Conservation (phyloP, 345 rosid genomes). For the Jatropha curcas region DNA sequence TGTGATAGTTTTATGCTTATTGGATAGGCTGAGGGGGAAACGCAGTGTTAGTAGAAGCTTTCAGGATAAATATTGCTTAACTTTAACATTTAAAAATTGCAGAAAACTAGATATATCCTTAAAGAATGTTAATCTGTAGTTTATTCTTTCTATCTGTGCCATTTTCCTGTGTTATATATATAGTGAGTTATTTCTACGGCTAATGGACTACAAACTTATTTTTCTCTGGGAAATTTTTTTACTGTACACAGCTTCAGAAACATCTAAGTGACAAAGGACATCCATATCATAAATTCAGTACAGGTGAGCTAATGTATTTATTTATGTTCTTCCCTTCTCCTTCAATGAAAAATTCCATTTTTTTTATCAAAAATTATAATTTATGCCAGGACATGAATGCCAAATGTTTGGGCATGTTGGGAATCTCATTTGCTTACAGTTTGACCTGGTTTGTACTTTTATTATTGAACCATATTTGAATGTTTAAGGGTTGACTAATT, state of each 20-base stretch:
- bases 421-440: not conserved
- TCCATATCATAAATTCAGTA: constrained; percentile 88
- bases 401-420: not conserved
- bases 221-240: constrained; percentile 5
- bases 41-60: not conserved
- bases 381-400: not conserved
- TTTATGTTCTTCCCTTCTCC: not conserved
- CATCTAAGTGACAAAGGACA: constrained; percentile 73
- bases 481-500: not conserved
- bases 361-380: not conserved
- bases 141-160: not conserved
- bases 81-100: not conserved
- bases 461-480: not conserved
- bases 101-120: not conserved
- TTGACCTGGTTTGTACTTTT: not conserved
- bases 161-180: not conserved
- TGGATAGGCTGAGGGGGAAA: not conserved
- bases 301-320: constrained; percentile 51
- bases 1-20: not conserved
- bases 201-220: not conserved
- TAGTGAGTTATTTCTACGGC: not conserved
- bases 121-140: not conserved
- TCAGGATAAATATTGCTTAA: not conserved
- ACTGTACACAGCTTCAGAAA: constrained; percentile 62
- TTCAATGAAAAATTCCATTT: not conserved